phyloP scores from a whole-genome alignment of 1,284 basidiomycete genomes.

The Phylloporus sp. region DNA sequence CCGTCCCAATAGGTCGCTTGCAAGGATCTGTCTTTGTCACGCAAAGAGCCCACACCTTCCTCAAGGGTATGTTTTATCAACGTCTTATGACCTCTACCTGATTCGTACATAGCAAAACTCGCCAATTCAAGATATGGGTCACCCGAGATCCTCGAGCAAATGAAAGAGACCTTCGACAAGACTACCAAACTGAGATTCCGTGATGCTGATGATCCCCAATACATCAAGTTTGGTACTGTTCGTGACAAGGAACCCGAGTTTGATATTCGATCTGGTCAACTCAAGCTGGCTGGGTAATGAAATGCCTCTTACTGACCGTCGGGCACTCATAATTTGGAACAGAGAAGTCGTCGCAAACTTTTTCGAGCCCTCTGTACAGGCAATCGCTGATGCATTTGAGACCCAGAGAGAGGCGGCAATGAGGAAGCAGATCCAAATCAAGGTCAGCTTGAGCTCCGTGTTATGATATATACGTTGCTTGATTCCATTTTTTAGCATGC shows the following conservation, averaged over 20 bases:
- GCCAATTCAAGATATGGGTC: constrained; percentile 36
- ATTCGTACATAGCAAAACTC: constrained; percentile 39
- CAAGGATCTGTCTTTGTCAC: constrained; percentile 52
- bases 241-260: constrained; percentile 52
- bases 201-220: constrained; percentile 49
- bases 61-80: constrained; percentile 37
- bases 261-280: constrained; percentile 56
- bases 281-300: constrained; percentile 52
- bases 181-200: constrained; percentile 57
- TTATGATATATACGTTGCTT: background rate
- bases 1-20: constrained; percentile 37
- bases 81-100: background rate
- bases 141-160: constrained; percentile 51
- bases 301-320: constrained; percentile 27
- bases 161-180: constrained; percentile 57
- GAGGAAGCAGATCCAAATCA: constrained; percentile 37
- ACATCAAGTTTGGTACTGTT: constrained; percentile 56
- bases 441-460: constrained; percentile 27
- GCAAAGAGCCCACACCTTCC: constrained; percentile 44
- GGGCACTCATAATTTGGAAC: background rate
- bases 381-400: constrained; percentile 49
- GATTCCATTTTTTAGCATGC: constrained; percentile 9
- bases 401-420: constrained; percentile 41
- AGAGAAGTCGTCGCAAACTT: too few relatives aligned
- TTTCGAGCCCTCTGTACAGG: constrained; percentile 56